Conservation (phyloP, 2,329 filamentous ascomycete species). For the Chrysoporthe cubensis region DNA sequence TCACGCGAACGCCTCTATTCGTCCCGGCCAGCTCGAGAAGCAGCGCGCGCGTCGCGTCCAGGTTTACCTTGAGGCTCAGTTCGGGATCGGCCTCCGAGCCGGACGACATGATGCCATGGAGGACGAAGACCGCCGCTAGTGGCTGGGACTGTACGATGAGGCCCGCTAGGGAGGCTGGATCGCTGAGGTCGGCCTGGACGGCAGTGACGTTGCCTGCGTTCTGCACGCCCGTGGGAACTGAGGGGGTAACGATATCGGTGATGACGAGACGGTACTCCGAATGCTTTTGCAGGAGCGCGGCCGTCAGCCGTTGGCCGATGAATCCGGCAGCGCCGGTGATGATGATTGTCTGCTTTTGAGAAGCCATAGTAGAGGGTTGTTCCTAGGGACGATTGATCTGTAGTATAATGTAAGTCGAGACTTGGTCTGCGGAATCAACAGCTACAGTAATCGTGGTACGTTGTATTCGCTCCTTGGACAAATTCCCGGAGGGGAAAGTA, state of each 20-base stretch:
- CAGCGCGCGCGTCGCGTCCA: conserved; percentile 27
- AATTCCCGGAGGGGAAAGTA: background rate
- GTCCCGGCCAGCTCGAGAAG: conserved; percentile 25
- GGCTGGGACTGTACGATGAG: conserved; percentile 25
- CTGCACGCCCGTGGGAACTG: conserved; percentile 4
- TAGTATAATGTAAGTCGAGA: background rate
- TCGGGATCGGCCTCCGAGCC: conserved; percentile 63
- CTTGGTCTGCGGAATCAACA: background rate
- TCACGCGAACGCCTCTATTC: conserved; percentile 25
- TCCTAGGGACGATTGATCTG: background rate
- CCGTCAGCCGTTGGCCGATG: conserved; percentile 64
- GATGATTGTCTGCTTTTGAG: conserved; percentile 46
- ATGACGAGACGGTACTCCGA: conserved; percentile 51
- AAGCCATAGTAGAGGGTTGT: conserved; percentile 6
- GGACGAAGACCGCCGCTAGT: conserved; percentile 51
- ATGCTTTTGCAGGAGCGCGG: conserved; percentile 53
- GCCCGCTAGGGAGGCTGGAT: conserved; percentile 22
- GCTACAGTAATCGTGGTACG: background rate
- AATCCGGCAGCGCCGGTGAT: conserved; percentile 69
- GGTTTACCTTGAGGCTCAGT: conserved; percentile 31
- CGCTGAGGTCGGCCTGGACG: conserved; percentile 28
- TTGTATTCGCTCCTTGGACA: background rate
- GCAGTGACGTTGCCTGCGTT: conserved; percentile 8
- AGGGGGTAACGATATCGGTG: conserved; percentile 46
- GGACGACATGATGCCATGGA: conserved; percentile 68